Evolutionary conservation across 1,284 basidiomycete species (phyloP).

Genomic region (Fistulinella staudtii): DNA sequence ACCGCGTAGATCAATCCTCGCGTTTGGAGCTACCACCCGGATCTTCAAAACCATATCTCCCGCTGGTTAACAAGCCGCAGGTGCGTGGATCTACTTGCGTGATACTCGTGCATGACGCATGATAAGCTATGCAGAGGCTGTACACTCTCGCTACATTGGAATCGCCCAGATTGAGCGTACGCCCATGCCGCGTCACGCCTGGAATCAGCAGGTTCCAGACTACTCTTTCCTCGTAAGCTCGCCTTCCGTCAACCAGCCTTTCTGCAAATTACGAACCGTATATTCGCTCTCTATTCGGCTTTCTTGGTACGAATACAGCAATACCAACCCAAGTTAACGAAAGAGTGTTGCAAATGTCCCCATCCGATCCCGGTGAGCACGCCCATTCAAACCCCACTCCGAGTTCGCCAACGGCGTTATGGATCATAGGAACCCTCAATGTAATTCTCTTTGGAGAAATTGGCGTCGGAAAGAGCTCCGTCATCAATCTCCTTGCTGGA

Average conservation of each 20-base stretch:
- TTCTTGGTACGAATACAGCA: no score
- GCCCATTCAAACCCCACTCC: not conserved
- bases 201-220: no score
- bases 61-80: not conserved
- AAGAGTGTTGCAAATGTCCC: no score
- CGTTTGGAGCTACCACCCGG: not conserved
- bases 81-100: slow-evolving; percentile 8
- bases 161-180: no score
- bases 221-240: no score
- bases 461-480: slow-evolving; percentile 33
- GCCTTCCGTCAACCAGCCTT: no score
- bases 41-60: not conserved
- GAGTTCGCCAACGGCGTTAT: not conserved
- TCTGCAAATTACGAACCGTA: no score
- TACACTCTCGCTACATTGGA: no score
- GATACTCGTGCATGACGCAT: slow-evolving; percentile 15
- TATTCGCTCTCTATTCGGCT: slow-evolving; percentile 3
- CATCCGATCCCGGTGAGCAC: slow-evolving; percentile 17
- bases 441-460: slow-evolving; percentile 31
- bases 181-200: slow-evolving; percentile 2
- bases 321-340: no score
- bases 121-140: slow-evolving; percentile 10
- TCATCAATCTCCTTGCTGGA: slow-evolving; percentile 32
- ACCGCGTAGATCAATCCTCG: slow-evolving; percentile 1
- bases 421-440: slow-evolving; percentile 14